phyloP scores from a whole-genome alignment of 1,284 basidiomycete genomes.

The Marasmius fiardii region DNA sequence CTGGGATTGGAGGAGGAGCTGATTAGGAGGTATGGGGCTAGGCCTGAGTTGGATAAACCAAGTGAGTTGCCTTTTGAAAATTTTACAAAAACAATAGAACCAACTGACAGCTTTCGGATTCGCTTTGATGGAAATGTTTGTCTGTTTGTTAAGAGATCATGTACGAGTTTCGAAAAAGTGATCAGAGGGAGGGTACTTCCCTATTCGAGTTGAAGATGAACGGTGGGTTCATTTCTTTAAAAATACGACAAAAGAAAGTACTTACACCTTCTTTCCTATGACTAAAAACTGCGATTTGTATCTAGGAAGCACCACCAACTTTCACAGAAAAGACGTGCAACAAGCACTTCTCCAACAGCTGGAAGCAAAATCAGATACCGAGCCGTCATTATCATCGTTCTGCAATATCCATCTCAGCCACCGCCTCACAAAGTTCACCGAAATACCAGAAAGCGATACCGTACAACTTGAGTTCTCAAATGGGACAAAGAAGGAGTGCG shows the following conservation, averaged over 20 bases:
- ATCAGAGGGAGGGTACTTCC: slow-evolving; percentile 1
- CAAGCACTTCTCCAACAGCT: slow-evolving; percentile 30
- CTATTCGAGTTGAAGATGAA: slow-evolving; percentile 1
- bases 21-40: slow-evolving; percentile 11
- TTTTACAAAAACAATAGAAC: too few species aligned
- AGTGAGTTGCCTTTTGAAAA: slow-evolving; percentile 15
- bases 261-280: too few species aligned
- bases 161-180: slow-evolving; percentile 4
- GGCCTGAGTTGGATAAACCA: slow-evolving; percentile 15
- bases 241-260: too few species aligned
- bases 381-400: too few species aligned
- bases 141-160: background rate
- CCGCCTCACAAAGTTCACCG: slow-evolving; percentile 34
- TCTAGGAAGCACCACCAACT: slow-evolving; percentile 36
- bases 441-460: slow-evolving; percentile 20
- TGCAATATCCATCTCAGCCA: slow-evolving; percentile 36
- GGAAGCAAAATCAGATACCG: too few species aligned
- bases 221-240: background rate
- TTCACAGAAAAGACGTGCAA: slow-evolving; percentile 46
- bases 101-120: too few species aligned
- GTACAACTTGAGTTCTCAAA: slow-evolving; percentile 42
- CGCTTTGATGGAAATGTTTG: too few species aligned
- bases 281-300: too few species aligned
- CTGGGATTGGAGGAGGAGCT: slow-evolving; percentile 20
- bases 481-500: slow-evolving; percentile 37